Percentiles rank a stretch among this genome's conserved stretches.
Conservation (phyloP, 805 yeast genomes). For the Kluyveromyces wickerhamii region DNA sequence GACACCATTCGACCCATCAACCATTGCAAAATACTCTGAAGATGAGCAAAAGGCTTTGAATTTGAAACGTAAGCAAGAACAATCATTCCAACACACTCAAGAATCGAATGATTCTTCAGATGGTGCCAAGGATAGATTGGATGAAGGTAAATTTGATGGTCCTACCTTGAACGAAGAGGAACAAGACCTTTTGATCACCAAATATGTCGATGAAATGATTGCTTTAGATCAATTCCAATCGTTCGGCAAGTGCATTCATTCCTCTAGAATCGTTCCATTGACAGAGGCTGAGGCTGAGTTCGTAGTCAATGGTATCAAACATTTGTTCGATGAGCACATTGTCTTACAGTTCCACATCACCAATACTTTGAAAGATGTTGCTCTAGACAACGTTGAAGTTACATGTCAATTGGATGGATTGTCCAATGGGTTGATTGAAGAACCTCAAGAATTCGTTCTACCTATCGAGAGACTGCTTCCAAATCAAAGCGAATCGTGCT, state of each 20-base stretch:
- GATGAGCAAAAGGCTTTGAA: slow-evolving; percentile 64
- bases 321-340: slow-evolving; percentile 63
- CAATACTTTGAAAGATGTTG: slow-evolving; percentile 74
- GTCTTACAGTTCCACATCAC: slow-evolving; percentile 76
- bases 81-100: slow-evolving; percentile 14
- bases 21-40: slow-evolving; percentile 56
- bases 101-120: slow-evolving; percentile 13
- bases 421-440: slow-evolving; percentile 32
- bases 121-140: slow-evolving; percentile 24
- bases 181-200: slow-evolving; percentile 44
- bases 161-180: slow-evolving; percentile 24
- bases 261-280: slow-evolving; percentile 55
- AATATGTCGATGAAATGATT: slow-evolving; percentile 61
- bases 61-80: slow-evolving; percentile 42
- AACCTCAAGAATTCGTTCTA: slow-evolving; percentile 60
- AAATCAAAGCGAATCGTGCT: slow-evolving; percentile 61
- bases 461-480: slow-evolving; percentile 70
- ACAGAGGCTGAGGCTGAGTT: slow-evolving; percentile 93
- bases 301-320: slow-evolving; percentile 78
- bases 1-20: slow-evolving; percentile 61
- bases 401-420: slow-evolving; percentile 56
- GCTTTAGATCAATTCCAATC: slow-evolving; percentile 63
- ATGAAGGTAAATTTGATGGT: slow-evolving; percentile 20
- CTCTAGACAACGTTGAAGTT: slow-evolving; percentile 69
- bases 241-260: slow-evolving; percentile 70